phyloP scores from a whole-genome alignment of 2,329 filamentous ascomycete species.

The Endothia cerciana region DNA sequence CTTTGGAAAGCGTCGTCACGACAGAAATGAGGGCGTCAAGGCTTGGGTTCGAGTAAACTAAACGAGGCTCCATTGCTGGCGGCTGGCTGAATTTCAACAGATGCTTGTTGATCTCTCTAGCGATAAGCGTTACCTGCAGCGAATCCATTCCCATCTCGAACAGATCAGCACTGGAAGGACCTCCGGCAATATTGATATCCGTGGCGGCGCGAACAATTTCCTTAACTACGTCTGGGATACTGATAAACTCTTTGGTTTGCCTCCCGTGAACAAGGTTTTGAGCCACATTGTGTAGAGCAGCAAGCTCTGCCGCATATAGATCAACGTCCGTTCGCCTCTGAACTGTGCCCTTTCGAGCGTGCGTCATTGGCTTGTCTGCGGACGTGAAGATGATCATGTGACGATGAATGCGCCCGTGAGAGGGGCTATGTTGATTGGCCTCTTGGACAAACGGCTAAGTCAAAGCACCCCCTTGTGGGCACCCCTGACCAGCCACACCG shows the following conservation, averaged over 20 bases:
- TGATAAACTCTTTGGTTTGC: background rate
- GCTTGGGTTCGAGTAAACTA: background rate
- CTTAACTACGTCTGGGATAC: background rate
- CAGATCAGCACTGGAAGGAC: background rate
- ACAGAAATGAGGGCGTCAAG: constrained; percentile 4
- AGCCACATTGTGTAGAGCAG: background rate
- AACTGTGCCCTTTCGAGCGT: constrained; percentile 50
- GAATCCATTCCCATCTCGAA: constrained; percentile 11
- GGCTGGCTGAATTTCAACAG: background rate
- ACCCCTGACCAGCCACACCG: too few relatives aligned
- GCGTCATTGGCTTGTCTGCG: constrained; percentile 39
- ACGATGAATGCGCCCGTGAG: constrained; percentile 8
- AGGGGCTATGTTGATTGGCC: constrained; percentile 11
- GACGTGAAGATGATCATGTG: constrained; percentile 2
- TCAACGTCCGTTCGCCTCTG: constrained; percentile 44
- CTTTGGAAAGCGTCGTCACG: background rate
- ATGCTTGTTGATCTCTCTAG: constrained; percentile 3
- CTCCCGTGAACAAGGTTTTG: constrained; percentile 24
- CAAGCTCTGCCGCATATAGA: constrained; percentile 1
- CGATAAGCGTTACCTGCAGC: constrained; percentile 5
- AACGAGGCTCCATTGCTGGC: background rate
- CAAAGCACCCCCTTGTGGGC: constrained; percentile 4
- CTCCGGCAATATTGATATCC: background rate
- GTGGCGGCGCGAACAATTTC: background rate
- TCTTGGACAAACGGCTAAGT: constrained; percentile 19